phyloP scores from a whole-genome alignment of 2,329 filamentous ascomycete species.

The Talaromyces islandicus region DNA sequence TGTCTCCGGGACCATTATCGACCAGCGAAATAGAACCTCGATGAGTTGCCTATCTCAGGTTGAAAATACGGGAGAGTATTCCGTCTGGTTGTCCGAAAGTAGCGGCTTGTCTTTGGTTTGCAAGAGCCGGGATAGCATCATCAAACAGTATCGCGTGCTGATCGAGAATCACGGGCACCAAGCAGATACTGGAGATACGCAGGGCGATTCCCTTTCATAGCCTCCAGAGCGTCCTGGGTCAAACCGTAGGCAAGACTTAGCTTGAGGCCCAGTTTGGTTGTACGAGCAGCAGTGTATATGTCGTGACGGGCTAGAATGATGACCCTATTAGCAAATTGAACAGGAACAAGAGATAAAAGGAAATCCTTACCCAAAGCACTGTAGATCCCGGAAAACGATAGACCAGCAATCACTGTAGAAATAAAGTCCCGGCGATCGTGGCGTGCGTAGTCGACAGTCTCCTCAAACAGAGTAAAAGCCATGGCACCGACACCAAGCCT shows the following conservation, averaged over 20 bases:
- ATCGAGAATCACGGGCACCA: background rate
- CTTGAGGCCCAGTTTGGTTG: slow-evolving; percentile 71
- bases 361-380: slow-evolving; percentile 69
- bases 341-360: background rate
- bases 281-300: slow-evolving; percentile 66
- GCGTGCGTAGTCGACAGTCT: slow-evolving; percentile 67
- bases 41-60: background rate
- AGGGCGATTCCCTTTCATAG: slow-evolving; percentile 64
- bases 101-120: background rate
- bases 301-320: slow-evolving; percentile 65
- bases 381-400: slow-evolving; percentile 80
- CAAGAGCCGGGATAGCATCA: background rate
- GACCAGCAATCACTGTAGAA: slow-evolving; percentile 74
- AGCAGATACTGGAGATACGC: slow-evolving; percentile 54
- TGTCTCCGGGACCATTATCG: too few relatives aligned
- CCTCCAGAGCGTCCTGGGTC: slow-evolving; percentile 67
- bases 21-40: background rate
- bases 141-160: background rate
- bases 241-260: slow-evolving; percentile 76
- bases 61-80: background rate
- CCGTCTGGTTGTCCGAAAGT: background rate
- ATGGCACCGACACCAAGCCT: slow-evolving; percentile 67
- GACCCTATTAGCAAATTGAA: slow-evolving; percentile 5
- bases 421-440: slow-evolving; percentile 63
- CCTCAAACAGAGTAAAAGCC: slow-evolving; percentile 75